Percentiles rank a stretch among this genome's conserved stretches.
phyloP scores from a whole-genome alignment of 345 rosid genomes.

The Citrus cavaleriei region DNA sequence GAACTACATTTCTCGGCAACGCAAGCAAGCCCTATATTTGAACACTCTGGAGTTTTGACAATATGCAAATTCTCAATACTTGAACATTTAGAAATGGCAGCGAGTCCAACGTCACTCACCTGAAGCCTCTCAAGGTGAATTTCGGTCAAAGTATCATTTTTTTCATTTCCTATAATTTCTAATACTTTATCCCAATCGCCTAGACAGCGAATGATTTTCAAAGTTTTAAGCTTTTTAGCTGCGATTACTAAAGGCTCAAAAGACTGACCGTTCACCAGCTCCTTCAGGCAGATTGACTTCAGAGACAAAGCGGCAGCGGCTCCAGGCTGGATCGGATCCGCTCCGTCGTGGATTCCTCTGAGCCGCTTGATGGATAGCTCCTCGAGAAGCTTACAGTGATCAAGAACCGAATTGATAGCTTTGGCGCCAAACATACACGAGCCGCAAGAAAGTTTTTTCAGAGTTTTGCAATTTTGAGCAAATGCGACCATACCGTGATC shows the following conservation, averaged over 20 bases:
- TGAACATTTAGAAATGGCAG: conserved; percentile 51
- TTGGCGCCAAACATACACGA: conserved; percentile 81
- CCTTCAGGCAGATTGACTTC: conserved; percentile 68
- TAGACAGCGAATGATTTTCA: conserved; percentile 71
- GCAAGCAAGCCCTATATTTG: conserved; percentile 56
- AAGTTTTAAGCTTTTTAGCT: conserved; percentile 44
- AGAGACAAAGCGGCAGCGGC: conserved; percentile 35
- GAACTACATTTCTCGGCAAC: conserved; percentile 68
- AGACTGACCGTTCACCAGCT: conserved; percentile 68
- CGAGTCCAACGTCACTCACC: conserved; percentile 60
- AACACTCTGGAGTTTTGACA: conserved; percentile 73
- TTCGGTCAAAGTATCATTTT: conserved; percentile 34
- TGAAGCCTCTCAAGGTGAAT: conserved; percentile 83
- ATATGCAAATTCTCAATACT: conserved; percentile 66
- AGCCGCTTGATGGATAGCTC: conserved; percentile 65
- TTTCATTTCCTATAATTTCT: conserved; percentile 35
- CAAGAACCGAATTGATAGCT: conserved; percentile 65
- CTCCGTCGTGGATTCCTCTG: conserved; percentile 49
- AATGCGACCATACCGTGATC: conserved; percentile 67
- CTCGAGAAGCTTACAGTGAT: conserved; percentile 50
- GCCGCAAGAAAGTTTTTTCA: conserved; percentile 72
- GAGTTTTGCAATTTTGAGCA: conserved; percentile 46
- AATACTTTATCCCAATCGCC: conserved; percentile 82
- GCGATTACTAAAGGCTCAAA: conserved; percentile 57
- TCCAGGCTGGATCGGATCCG: conserved; percentile 36